Percentiles rank a stretch among this genome's conserved stretches.
Conservation (phyloP, 495 filamentous ascomycete species). For the Hyaloscypha variabilis region DNA sequence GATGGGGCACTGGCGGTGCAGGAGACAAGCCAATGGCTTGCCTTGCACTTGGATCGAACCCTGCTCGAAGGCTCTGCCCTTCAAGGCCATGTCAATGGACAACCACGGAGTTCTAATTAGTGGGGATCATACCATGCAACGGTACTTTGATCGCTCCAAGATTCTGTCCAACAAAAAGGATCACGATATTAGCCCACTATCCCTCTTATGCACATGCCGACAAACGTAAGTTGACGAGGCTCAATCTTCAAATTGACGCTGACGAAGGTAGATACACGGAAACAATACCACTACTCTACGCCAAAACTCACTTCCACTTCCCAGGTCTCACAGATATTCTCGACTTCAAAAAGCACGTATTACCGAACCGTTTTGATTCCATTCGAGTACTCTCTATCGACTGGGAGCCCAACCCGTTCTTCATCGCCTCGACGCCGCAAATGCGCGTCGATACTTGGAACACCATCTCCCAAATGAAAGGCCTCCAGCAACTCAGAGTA, state of each 20-base stretch:
- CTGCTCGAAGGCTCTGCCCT: slow-evolving; percentile 8
- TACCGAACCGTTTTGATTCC: neutral
- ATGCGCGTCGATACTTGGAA: slow-evolving; percentile 3
- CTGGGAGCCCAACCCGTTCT: slow-evolving; percentile 12
- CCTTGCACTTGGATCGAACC: slow-evolving; percentile 15
- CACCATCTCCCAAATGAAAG: neutral
- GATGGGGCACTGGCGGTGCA: slow-evolving; percentile 7
- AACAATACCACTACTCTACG: slow-evolving; percentile 7
- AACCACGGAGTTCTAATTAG: neutral
- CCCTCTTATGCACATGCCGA: neutral
- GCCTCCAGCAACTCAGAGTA: slow-evolving; percentile 8
- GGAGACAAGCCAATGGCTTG: neutral
- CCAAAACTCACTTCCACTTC: slow-evolving; percentile 16
- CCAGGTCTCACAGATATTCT: slow-evolving; percentile 9
- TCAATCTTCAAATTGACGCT: neutral
- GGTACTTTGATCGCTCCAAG: slow-evolving; percentile 6
- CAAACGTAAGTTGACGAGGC: slow-evolving; percentile 1
- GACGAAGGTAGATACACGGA: neutral
- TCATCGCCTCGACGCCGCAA: neutral
- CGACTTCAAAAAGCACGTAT: neutral
- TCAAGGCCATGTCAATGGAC: slow-evolving; percentile 5
- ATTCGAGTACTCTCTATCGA: slow-evolving; percentile 5
- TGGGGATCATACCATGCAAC: slow-evolving; percentile 1
- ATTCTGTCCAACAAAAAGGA: neutral
- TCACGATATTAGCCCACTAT: neutral